Evolutionary conservation across 441 rosid species (phyloP).

Genomic region (Arabidopsis hybrid): DNA sequence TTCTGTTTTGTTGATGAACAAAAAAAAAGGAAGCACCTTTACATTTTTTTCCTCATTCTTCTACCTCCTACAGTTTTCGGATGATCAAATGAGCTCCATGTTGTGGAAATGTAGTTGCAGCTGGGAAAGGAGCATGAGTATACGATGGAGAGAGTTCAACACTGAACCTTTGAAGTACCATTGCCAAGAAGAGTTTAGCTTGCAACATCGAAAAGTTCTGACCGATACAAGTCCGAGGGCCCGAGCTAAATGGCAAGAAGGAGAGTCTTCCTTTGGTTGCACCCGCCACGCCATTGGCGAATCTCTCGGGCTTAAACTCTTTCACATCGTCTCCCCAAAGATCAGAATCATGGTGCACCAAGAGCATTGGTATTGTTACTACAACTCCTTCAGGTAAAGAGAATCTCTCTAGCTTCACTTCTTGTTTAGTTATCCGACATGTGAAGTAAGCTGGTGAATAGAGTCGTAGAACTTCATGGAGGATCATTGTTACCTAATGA

Average conservation of each 20-base stretch:
- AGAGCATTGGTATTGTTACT: constrained; percentile 36
- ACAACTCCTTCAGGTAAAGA: constrained; percentile 51
- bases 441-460: constrained; percentile 48
- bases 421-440: constrained; percentile 48
- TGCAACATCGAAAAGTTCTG: constrained; percentile 62
- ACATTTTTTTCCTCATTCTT: not conserved
- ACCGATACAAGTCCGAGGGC: constrained; percentile 65
- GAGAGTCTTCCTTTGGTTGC: constrained; percentile 52
- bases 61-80: constrained; percentile 35
- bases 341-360: constrained; percentile 54
- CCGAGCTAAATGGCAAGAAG: constrained; percentile 52
- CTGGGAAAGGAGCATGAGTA: constrained; percentile 57
- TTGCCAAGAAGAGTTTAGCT: constrained; percentile 54
- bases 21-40: constrained; percentile 30
- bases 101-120: constrained; percentile 50
- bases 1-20: constrained; percentile 25
- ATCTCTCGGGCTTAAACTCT: constrained; percentile 63
- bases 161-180: constrained; percentile 52
- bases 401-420: constrained; percentile 47
- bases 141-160: constrained; percentile 59
- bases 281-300: constrained; percentile 50
- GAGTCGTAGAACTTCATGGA: constrained; percentile 42
- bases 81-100: constrained; percentile 56
- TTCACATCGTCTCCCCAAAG: constrained; percentile 62
- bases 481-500: constrained; percentile 45